A percentile compares a stretch with the other conserved stretches of the same genome.
These are phyloP conservation scores for Pyrenophora seminiperda DNA, from an alignment of 2,329 filamentous ascomycete genomes.

Conservation along the genomic window DNA sequence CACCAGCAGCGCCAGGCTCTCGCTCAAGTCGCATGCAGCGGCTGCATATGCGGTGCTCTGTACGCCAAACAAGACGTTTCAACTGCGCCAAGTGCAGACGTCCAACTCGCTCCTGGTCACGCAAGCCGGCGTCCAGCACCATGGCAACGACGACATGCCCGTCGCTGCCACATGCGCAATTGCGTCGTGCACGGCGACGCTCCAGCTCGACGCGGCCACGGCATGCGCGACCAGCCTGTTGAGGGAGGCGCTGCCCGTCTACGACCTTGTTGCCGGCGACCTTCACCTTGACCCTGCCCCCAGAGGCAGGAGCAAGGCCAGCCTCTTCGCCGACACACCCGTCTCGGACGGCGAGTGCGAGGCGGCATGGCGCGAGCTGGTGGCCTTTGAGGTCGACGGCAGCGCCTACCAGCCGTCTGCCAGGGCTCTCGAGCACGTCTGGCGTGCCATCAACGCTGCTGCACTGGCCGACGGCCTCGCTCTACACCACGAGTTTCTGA, in stretches of 20 bases:
- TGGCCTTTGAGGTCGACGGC: constrained; percentile 57
- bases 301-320: constrained; percentile 43
- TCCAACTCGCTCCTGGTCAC: constrained; percentile 67
- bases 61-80: constrained; percentile 62
- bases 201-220: constrained; percentile 49
- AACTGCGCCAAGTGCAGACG: constrained; percentile 67
- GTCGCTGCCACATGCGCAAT: constrained; percentile 49
- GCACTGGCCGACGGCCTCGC: constrained; percentile 51
- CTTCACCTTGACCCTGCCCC: constrained; percentile 35
- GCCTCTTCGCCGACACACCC: constrained; percentile 57
- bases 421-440: constrained; percentile 54
- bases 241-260: constrained; percentile 47
- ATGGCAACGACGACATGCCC: constrained; percentile 42
- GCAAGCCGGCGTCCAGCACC: constrained; percentile 48
- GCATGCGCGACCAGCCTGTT: constrained; percentile 46
- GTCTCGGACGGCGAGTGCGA: constrained; percentile 59
- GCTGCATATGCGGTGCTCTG: constrained; percentile 62
- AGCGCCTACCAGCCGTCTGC: constrained; percentile 56
- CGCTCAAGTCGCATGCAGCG: constrained; percentile 45
- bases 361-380: constrained; percentile 56
- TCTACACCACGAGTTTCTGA: constrained; percentile 47
- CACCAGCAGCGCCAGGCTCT: constrained; percentile 39
- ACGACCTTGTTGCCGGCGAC: constrained; percentile 39
- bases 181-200: constrained; percentile 52
- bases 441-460: constrained; percentile 52